Conservation (phyloP, 2,329 filamentous ascomycete species). For the Emmonsiellopsis sp. region DNA sequence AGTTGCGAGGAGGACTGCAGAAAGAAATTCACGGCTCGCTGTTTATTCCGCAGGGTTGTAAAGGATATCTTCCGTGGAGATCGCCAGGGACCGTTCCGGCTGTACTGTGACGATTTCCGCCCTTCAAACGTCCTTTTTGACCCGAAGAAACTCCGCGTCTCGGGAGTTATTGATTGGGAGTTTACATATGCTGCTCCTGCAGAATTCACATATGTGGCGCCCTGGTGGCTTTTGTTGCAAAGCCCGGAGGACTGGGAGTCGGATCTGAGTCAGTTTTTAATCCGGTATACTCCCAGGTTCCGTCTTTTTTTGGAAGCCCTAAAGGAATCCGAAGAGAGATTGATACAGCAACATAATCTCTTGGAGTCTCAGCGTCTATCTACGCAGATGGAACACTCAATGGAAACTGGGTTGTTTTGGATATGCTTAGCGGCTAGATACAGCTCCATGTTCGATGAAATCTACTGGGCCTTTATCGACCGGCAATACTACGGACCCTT, state of each 20-base stretch:
- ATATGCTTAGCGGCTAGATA: slow-evolving; percentile 11
- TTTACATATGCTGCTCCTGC: slow-evolving; percentile 8
- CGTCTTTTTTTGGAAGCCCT: slow-evolving; percentile 5
- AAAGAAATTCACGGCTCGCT: slow-evolving; percentile 35
- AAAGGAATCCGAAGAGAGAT: neutral
- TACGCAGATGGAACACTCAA: slow-evolving; percentile 9
- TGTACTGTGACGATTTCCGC: slow-evolving; percentile 22
- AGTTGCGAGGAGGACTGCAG: slow-evolving; percentile 29
- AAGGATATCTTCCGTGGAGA: neutral
- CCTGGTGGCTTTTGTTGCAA: slow-evolving; percentile 12
- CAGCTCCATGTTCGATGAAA: slow-evolving; percentile 14
- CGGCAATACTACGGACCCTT: slow-evolving; percentile 6
- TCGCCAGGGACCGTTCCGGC: slow-evolving; percentile 16
- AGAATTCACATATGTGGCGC: slow-evolving; percentile 7
- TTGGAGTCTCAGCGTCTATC: slow-evolving; percentile 11
- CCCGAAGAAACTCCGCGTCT: neutral
- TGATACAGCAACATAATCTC: slow-evolving; percentile 2
- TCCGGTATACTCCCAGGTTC: slow-evolving; percentile 5
- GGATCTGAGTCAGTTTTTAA: slow-evolving; percentile 6
- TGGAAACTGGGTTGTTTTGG: slow-evolving; percentile 14
- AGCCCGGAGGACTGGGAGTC: slow-evolving; percentile 11
- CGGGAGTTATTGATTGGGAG: slow-evolving; percentile 22
- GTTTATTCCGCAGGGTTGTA: slow-evolving; percentile 30
- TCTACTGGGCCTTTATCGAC: slow-evolving; percentile 12
- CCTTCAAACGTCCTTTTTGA: slow-evolving; percentile 18